Conservation (phyloP, 202 grass and related monocot genomes). For the Setaria viridis region DNA sequence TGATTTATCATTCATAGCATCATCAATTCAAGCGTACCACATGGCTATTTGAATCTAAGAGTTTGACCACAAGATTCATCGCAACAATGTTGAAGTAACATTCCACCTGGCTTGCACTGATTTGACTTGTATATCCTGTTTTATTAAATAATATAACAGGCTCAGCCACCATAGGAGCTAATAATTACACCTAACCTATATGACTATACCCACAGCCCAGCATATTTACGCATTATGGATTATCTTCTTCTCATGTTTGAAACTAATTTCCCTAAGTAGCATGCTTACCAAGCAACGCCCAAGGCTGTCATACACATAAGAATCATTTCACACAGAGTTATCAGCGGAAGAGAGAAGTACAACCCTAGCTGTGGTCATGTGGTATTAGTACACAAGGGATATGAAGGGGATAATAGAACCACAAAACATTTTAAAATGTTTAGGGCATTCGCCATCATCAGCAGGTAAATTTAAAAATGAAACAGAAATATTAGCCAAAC, state of each 20-base stretch:
- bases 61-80: background rate
- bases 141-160: background rate
- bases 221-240: background rate
- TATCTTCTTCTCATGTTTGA: background rate
- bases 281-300: background rate
- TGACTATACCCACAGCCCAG: background rate
- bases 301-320: background rate
- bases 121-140: background rate
- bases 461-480: slow-evolving; percentile 25
- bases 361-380: slow-evolving; percentile 1
- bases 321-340: slow-evolving; percentile 15
- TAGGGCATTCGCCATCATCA: slow-evolving; percentile 24
- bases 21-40: background rate
- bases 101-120: background rate
- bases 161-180: background rate
- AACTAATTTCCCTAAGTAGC: background rate
- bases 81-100: background rate
- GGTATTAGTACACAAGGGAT: background rate
- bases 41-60: background rate
- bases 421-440: slow-evolving; percentile 34
- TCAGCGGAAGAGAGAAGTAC: background rate
- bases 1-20: background rate
- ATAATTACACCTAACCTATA: slow-evolving; percentile 7
- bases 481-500: slow-evolving; percentile 19
- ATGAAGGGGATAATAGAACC: slow-evolving; percentile 28